Evolutionary conservation across 768 basidiomycete genomes (phyloP).

Genomic region (Suillus luteus): DNA sequence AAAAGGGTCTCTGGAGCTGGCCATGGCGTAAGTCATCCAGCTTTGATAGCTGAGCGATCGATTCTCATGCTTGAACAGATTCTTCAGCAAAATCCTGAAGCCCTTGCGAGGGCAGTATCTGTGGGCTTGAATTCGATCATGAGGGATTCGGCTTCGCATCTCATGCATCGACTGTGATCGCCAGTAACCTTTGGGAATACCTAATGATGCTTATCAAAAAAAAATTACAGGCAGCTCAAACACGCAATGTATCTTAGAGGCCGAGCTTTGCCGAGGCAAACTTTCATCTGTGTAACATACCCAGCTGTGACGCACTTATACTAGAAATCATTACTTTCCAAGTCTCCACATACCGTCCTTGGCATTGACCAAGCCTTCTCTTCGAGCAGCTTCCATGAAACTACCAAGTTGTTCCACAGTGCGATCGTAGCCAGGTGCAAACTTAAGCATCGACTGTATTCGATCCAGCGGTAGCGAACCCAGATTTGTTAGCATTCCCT

Average conservation of each 20-base stretch:
- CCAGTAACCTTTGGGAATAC: not conserved
- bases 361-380: conserved; percentile 73
- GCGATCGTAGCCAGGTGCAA: conserved; percentile 81
- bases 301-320: not conserved
- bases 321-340: conserved; percentile 17
- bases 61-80: conserved; percentile 31
- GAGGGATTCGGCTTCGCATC: not conserved
- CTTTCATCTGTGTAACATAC: not conserved
- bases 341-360: conserved; percentile 75
- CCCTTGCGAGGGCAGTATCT: conserved; percentile 38
- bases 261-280: no score
- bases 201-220: not conserved
- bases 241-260: not conserved
- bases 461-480: conserved; percentile 73
- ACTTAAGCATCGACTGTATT: conserved; percentile 88
- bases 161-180: conserved; percentile 11
- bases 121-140: conserved; percentile 35
- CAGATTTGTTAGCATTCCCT: conserved; percentile 90
- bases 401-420: conserved; percentile 73
- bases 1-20: conserved; percentile 45
- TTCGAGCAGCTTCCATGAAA: conserved; percentile 81
- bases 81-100: conserved; percentile 47
- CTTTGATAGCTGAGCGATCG: conserved; percentile 3
- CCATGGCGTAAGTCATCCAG: conserved; percentile 41
- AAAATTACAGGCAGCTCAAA: not conserved